Percentiles rank a stretch among this genome's conserved stretches.
These are phyloP conservation scores for Mycena polygramma DNA, from an alignment of 768 basidiomycete species.

Conservation along the genomic window DNA sequence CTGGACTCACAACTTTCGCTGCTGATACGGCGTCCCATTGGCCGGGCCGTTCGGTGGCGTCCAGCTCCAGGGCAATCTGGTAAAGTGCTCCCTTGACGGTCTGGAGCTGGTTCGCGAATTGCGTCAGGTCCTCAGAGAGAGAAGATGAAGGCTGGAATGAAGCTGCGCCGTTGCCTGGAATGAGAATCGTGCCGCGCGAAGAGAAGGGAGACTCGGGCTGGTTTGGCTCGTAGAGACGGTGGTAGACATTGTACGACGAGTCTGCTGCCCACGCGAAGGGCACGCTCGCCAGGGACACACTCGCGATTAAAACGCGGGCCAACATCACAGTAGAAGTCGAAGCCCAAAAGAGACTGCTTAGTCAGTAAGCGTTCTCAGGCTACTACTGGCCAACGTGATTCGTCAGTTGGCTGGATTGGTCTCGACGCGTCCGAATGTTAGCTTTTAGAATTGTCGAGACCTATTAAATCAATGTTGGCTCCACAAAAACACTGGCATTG, in stretches of 20 bases:
- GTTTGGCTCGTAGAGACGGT: constrained; percentile 67
- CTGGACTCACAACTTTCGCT: constrained; percentile 65
- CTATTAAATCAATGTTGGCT: constrained; percentile 17
- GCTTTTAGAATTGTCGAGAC: constrained; percentile 22
- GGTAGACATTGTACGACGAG: constrained; percentile 49
- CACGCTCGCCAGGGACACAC: neutral
- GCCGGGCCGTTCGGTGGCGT: constrained; percentile 54
- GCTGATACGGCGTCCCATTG: constrained; percentile 71
- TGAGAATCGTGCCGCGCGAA: constrained; percentile 56
- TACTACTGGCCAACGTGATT: constrained; percentile 1
- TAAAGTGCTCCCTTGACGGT: constrained; percentile 64
- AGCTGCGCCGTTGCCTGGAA: constrained; percentile 50
- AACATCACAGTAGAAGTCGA: constrained; percentile 5
- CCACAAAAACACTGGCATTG: constrained; percentile 8
- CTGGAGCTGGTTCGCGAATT: constrained; percentile 57
- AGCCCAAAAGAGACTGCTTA: too few relatives aligned
- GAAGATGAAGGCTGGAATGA: constrained; percentile 57
- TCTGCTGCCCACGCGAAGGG: constrained; percentile 27
- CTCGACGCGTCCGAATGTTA: constrained; percentile 19
- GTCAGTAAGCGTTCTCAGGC: neutral
- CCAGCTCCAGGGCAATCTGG: constrained; percentile 76
- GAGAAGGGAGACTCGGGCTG: constrained; percentile 54
- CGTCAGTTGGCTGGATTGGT: constrained; percentile 20
- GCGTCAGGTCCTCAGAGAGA: constrained; percentile 59
- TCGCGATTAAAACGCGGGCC: constrained; percentile 4